Evolutionary conservation across 2,329 filamentous ascomycete genomes (phyloP).

Genomic region (Arthrobotrys megalospora): DNA sequence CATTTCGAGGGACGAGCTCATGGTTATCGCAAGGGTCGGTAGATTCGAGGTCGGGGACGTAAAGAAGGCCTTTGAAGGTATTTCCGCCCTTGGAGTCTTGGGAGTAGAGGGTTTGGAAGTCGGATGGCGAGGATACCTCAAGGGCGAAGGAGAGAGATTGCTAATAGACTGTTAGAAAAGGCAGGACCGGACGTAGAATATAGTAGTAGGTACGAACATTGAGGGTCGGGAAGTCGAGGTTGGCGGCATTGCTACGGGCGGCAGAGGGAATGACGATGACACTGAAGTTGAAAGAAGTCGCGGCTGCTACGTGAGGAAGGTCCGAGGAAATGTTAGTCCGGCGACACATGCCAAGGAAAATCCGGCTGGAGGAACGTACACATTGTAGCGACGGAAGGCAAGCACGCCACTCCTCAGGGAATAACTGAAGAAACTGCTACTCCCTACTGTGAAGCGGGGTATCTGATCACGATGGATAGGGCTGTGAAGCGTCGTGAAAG

Average conservation of each 20-base stretch:
- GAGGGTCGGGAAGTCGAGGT: conserved; percentile 56
- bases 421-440: neutral
- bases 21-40: conserved; percentile 76
- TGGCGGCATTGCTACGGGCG: conserved; percentile 12
- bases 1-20: conserved; percentile 80
- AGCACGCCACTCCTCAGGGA: conserved; percentile 25
- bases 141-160: conserved; percentile 58
- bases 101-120: conserved; percentile 59
- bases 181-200: neutral
- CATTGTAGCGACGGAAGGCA: conserved; percentile 43
- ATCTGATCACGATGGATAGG: neutral
- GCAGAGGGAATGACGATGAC: conserved; percentile 57
- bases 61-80: conserved; percentile 77
- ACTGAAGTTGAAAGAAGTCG: conserved; percentile 56
- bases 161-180: conserved; percentile 25
- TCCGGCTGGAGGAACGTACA: conserved; percentile 25
- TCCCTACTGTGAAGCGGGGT: neutral
- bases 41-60: conserved; percentile 79
- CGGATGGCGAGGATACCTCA: conserved; percentile 50
- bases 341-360: conserved; percentile 38
- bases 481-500: neutral
- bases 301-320: conserved; percentile 27
- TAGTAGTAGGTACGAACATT: conserved; percentile 45
- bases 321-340: conserved; percentile 3
- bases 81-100: conserved; percentile 44